Base-by-base conservation (phyloP, 208 protist species). In the Crithidia fasciculata region DNA sequence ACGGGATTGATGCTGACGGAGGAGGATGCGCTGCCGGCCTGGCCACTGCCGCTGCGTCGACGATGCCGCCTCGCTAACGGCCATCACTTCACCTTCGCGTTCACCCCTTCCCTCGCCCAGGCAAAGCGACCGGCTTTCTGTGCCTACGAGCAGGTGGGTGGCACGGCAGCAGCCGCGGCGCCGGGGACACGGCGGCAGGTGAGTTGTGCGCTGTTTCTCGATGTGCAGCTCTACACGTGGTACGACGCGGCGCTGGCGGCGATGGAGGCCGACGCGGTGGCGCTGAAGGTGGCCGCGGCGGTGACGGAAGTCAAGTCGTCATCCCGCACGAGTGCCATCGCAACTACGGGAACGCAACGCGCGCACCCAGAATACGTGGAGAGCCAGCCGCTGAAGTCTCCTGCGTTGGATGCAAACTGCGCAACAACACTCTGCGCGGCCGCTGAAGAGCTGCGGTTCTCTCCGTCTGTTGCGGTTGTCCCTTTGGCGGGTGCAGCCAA, bases 141-240 rank as follows among this genome's bases (percentile, higher is more conserved):
- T 50, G 19, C 39, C 28, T 69, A 74, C 45, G 68, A 70, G n/a
- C 57, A 54, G 5, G 41, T 62, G 0, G 50, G 7, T 4, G 57
- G 61, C 13, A 44, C 37, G 39, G 55, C 67, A 7, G 12, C 12
- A 0, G 2, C 53, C 5, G 54, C 67, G 19, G 13, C 8, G 8
- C 19, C 57, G 3, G 49, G 44, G 5, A 63, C 64, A 10, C 44
- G 68, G n/a, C 61, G 63, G 8, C 56, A 54, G 28, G 56, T 75
- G 36, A 47, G 53, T 8, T 78, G 78, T 55, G 44, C 61, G 18
- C 57, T 82, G 9, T 78, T 72, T 12, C 39, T 78, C 16, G 67
- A 58, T 15, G n/a, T 78, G 44, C 66, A 47, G n/a, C 40, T 43
- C 15, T 15, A 44, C 28, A 75, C 47, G 28, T 76, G 72, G 67